These are phyloP conservation scores for Gynandropsis gynandra DNA, from an alignment of 345 rosid genomes.

Conservation along the genomic window DNA sequence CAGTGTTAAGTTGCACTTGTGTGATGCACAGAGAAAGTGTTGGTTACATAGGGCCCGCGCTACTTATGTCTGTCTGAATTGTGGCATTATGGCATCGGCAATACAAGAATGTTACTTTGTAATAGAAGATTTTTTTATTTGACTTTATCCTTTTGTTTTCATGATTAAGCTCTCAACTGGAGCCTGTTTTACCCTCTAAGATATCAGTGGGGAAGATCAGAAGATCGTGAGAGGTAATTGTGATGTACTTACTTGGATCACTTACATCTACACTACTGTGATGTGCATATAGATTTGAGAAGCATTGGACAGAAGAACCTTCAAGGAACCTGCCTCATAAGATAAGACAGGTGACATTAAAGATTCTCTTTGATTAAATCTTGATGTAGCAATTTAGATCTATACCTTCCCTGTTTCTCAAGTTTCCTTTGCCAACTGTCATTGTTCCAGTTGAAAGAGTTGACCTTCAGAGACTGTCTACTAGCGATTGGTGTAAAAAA, in stretches of 20 bases:
- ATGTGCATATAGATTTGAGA: constrained; percentile 13
- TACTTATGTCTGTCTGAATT: constrained; percentile 22
- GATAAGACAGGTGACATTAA: constrained; percentile 21
- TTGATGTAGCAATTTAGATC: constrained; percentile 21
- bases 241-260: neutral
- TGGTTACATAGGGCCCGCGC: constrained; percentile 22
- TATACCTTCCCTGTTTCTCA: constrained; percentile 34
- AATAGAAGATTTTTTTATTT: constrained; percentile 25
- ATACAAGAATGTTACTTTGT: constrained; percentile 15
- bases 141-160: constrained; percentile 21
- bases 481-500: constrained; percentile 17
- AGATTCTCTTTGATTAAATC: constrained; percentile 16
- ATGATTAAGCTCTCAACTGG: constrained; percentile 14
- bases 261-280: neutral
- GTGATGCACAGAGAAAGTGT: constrained; percentile 21
- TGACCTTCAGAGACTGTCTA: constrained; percentile 17
- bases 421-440: constrained; percentile 34
- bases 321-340: constrained; percentile 26
- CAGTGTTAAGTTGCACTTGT: constrained; percentile 24
- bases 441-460: constrained; percentile 21
- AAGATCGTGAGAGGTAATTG: constrained; percentile 24
- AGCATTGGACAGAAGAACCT: constrained; percentile 16
- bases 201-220: constrained; percentile 5
- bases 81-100: constrained; percentile 6
- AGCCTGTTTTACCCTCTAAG: constrained; percentile 9